Percentiles rank a stretch among this genome's conserved stretches.
phyloP scores from a whole-genome alignment of 2,329 filamentous ascomycete species.

The Coniella vitis region DNA sequence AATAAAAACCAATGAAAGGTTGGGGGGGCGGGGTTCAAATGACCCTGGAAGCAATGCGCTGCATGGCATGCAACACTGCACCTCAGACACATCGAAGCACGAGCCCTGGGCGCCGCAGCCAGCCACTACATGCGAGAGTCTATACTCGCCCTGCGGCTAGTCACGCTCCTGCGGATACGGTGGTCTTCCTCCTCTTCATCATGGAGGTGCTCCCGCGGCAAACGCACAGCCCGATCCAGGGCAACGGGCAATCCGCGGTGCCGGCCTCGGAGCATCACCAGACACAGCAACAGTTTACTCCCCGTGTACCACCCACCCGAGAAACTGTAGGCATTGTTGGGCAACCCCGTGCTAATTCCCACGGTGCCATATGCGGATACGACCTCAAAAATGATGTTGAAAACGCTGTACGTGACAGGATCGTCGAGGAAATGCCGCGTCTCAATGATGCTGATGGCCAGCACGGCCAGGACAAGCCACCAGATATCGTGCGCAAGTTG shows the following conservation, averaged over 20 bases:
- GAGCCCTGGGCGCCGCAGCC: no score
- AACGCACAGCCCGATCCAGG: slow-evolving; percentile 44
- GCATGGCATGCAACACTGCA: no score
- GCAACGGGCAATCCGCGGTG: slow-evolving; percentile 50
- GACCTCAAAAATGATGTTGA: slow-evolving; percentile 52
- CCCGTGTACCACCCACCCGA: slow-evolving; percentile 45
- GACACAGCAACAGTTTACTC: slow-evolving; percentile 50
- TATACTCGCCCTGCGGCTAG: slow-evolving; percentile 21
- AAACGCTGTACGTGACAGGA: slow-evolving; percentile 48
- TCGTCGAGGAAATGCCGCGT: slow-evolving; percentile 45
- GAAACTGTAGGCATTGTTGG: slow-evolving; percentile 46
- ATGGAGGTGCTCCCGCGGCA: slow-evolving; percentile 31
- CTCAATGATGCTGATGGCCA: slow-evolving; percentile 55
- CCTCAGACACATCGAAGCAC: no score
- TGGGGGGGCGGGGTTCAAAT: no score
- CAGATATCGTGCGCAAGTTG: slow-evolving; percentile 60
- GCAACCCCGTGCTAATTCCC: slow-evolving; percentile 49
- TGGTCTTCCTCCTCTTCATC: slow-evolving; percentile 35
- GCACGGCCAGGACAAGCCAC: slow-evolving; percentile 54
- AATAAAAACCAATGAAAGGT: no score
- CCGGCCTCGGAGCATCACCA: slow-evolving; percentile 48
- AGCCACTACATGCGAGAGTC: slow-evolving; percentile 9
- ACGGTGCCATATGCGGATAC: slow-evolving; percentile 53
- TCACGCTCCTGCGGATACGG: slow-evolving; percentile 31
- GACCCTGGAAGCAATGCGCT: no score